Conservation (phyloP, 768 basidiomycete genomes). For the Agaricus blazei region DNA sequence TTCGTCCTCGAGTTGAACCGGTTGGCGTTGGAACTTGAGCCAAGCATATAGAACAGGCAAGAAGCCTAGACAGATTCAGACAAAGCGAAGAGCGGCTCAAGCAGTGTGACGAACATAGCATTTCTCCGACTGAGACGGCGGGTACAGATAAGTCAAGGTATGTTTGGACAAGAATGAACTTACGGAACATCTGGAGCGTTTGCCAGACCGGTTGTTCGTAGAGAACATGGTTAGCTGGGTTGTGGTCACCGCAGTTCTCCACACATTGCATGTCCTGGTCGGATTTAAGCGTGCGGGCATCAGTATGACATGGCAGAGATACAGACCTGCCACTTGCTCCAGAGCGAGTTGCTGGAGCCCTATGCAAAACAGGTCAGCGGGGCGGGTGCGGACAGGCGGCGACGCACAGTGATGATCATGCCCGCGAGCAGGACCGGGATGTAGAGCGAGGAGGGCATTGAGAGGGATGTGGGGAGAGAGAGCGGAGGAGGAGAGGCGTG, state of each 20-base stretch:
- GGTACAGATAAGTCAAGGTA: constrained; percentile 21
- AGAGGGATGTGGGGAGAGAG: constrained; percentile 16
- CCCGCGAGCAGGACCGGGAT: constrained; percentile 81
- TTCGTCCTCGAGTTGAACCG: constrained; percentile 52
- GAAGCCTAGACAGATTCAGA: constrained; percentile 53
- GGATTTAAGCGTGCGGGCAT: constrained; percentile 3
- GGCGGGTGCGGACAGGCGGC: too few species aligned
- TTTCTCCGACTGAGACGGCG: constrained; percentile 75
- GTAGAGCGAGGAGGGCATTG: constrained; percentile 65
- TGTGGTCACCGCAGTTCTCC: constrained; percentile 74
- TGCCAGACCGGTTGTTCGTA: constrained; percentile 97
- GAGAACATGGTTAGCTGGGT: constrained; percentile 57
- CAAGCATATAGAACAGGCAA: constrained; percentile 76
- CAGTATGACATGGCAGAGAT: background rate
- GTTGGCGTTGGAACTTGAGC: constrained; percentile 37
- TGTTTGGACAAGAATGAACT: constrained; percentile 27
- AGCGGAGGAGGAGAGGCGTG: constrained; percentile 4
- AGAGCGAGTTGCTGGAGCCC: constrained; percentile 79
- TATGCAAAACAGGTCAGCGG: constrained; percentile 19
- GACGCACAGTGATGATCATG: constrained; percentile 82
- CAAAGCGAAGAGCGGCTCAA: constrained; percentile 13
- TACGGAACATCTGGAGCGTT: constrained; percentile 85
- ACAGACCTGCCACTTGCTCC: constrained; percentile 78
- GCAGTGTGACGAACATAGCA: constrained; percentile 65
- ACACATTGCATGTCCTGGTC: constrained; percentile 95